Evolutionary conservation across 192 early-diverging fungal species (phyloP).

Genomic region (Coemansia sp.): DNA sequence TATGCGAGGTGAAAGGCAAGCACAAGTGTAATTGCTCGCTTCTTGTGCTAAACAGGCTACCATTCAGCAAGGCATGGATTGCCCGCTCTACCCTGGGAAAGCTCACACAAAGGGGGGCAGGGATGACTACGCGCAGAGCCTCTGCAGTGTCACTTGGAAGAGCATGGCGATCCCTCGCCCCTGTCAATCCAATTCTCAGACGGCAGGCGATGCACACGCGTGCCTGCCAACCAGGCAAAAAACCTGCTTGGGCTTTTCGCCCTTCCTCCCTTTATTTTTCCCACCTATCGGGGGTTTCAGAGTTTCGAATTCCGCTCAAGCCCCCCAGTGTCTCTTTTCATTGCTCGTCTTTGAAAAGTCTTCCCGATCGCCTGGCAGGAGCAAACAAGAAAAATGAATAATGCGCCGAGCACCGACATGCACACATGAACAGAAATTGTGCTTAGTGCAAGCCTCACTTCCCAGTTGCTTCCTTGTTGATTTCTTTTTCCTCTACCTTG

Average conservation of each 20-base stretch:
- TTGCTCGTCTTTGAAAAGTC: not conserved
- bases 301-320: not conserved
- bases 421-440: not conserved
- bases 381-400: not conserved
- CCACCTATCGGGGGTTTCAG: not conserved
- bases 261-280: not conserved
- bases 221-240: not conserved
- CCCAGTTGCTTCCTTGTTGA: not conserved
- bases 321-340: not conserved
- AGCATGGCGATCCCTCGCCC: not conserved
- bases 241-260: not conserved
- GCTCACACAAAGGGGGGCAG: not conserved
- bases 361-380: not conserved
- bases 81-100: not conserved
- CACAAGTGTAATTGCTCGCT: not conserved
- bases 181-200: slow-evolving; percentile 4
- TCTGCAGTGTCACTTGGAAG: slow-evolving; percentile 4
- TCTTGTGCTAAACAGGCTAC: not conserved
- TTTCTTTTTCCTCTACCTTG: not conserved
- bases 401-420: slow-evolving; percentile 1
- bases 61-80: too few species aligned
- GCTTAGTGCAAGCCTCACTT: not conserved
- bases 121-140: not conserved
- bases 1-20: not conserved
- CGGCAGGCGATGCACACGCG: not conserved